These are phyloP conservation scores for Populus hybrid DNA, from an alignment of 441 rosid species.

Conservation along the genomic window DNA sequence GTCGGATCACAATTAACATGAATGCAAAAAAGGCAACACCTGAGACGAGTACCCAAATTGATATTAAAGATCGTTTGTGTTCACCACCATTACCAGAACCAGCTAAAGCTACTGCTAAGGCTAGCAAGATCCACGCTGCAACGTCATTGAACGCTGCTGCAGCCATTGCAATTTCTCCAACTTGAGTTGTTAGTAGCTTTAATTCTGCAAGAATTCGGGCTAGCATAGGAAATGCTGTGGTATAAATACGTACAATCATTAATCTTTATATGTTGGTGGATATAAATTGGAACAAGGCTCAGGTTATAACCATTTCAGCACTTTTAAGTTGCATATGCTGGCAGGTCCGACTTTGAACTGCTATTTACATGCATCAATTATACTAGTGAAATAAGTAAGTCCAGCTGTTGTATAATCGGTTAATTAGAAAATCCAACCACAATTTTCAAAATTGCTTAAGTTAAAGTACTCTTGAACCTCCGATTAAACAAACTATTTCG, in stretches of 20 bases:
- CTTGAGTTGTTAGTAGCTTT: conserved; percentile 22
- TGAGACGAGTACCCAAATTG: conserved; percentile 29
- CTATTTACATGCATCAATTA: no score
- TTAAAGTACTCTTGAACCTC: not conserved
- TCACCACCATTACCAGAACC: conserved; percentile 20
- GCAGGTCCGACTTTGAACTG: no score
- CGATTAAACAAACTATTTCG: not conserved
- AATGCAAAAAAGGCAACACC: conserved; percentile 32
- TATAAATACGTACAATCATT: no score
- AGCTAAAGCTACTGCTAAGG: conserved; percentile 24
- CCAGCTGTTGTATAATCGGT: not conserved
- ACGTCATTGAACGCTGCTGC: conserved; percentile 37
- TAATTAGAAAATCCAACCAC: not conserved
- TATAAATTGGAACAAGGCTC: not conserved
- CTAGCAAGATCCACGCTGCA: conserved; percentile 30
- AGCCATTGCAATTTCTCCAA: conserved; percentile 35
- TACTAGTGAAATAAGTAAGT: no score
- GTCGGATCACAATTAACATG: no score
- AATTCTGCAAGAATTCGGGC: conserved; percentile 27
- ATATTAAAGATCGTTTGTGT: conserved; percentile 21
- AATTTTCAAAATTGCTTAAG: not conserved
- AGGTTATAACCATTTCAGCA: not conserved
- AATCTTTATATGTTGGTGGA: no score
- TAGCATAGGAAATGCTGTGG: conserved; percentile 11
- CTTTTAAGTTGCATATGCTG: not conserved